Evolutionary conservation across 78 protist genomes (phyloP).

Genomic region (Tieghemostelium lacteum): DNA sequence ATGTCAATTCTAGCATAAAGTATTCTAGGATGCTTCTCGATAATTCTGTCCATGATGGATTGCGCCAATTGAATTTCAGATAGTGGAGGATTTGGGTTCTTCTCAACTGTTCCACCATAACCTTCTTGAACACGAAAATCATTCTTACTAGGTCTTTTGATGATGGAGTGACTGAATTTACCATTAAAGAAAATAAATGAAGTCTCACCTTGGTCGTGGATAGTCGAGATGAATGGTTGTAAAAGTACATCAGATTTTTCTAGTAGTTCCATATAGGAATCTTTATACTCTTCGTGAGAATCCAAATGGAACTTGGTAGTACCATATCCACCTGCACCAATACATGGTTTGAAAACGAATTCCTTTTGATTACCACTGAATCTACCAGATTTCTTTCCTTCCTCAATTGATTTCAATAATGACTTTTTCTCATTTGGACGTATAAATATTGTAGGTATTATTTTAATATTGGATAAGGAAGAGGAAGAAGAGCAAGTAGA

Average conservation of each 20-base stretch:
- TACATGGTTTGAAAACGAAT: slow-evolving; percentile 46
- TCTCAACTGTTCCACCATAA: slow-evolving; percentile 42
- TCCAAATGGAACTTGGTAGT: slow-evolving; percentile 17
- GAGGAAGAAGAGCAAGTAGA: neutral
- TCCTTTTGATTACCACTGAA: neutral
- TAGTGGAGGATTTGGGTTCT: neutral
- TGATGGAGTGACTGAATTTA: slow-evolving; percentile 47
- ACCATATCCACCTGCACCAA: slow-evolving; percentile 75
- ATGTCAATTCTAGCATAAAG: slow-evolving; percentile 69
- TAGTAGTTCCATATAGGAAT: neutral
- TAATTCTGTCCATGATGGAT: slow-evolving; percentile 25
- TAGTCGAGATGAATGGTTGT: slow-evolving; percentile 40
- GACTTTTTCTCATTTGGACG: neutral
- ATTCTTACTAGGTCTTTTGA: slow-evolving; percentile 27
- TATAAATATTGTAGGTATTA: slow-evolving; percentile 38
- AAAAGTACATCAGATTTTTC: slow-evolving; percentile 1
- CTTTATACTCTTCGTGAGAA: neutral
- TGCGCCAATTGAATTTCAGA: slow-evolving; percentile 33
- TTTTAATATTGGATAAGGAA: neutral
- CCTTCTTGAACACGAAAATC: slow-evolving; percentile 72
- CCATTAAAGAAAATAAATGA: slow-evolving; percentile 57
- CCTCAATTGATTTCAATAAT: neutral
- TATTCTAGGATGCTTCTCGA: neutral
- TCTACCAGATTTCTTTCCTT: slow-evolving; percentile 4
- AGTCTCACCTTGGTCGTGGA: slow-evolving; percentile 38